Base-by-base conservation (phyloP, 75 land plant genomes). In the Pinus albicaulis region DNA sequence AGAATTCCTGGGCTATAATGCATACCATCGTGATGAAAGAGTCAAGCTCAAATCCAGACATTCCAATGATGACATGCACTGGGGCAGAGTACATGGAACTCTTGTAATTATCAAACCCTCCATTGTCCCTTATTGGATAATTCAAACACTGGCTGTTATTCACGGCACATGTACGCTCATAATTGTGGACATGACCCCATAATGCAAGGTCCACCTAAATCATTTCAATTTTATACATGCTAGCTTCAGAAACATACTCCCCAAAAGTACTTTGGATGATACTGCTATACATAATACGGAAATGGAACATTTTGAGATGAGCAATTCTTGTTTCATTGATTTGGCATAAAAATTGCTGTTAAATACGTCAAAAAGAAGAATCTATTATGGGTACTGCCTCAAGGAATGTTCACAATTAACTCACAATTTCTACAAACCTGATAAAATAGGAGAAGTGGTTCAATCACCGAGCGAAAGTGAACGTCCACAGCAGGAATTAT, bases 101-200 rank as follows among this genome's bases (percentile, higher is more conserved):
- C 38, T 76, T 71, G 72, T 86, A 86, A 13, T 76, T 73, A 59
- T 86, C 86, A 76, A 83, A 36, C n/a, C 88, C 86, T 10, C 52
- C 61, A 58, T 22, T 26, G 44, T 76, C 82, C 52, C 77, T 86
- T 3, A 71, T 56, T 26, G 88, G 86, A 57, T 65, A 19, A 23
- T 57, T 77, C 26, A 86, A 74, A 78, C 88, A 86, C 3, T 44
- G 58, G 76, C 82, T 75, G 48, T 80, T 74, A 74, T 84, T 79
- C 48, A 86, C 70, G 17, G 86, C 88, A 77, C 88, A 86, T 11
- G 88, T 76, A 31, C 88, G 78, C 73, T 86, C 88, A 44, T 86
- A 86, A 72, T 86, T 86, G 65, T 86, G 88, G 48, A 86, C 88
- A 38, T 86, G 88, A 66, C 88, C 86, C 86, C 86, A 83, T 59